phyloP scores from a whole-genome alignment of 176 grass and related monocot genomes.

The Echinochloa phyllopogon region DNA sequence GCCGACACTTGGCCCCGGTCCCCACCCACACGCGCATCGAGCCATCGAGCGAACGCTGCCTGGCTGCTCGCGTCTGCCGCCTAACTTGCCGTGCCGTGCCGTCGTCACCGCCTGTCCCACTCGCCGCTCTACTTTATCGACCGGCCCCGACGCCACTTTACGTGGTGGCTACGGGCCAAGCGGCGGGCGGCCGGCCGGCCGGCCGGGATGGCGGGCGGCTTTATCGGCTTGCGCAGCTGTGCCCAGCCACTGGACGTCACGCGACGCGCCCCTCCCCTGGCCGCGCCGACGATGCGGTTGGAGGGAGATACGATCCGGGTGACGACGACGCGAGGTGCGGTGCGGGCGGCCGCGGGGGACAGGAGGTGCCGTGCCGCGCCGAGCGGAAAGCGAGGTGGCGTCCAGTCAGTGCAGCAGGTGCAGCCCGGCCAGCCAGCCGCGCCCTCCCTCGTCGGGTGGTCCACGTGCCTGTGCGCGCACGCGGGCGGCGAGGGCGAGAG shows the following conservation, averaged over 20 bases:
- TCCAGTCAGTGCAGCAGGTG: slow-evolving; percentile 13
- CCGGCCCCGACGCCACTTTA: slow-evolving; percentile 39
- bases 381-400: slow-evolving; percentile 5
- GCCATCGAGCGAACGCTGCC: no score
- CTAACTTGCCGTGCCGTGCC: slow-evolving; percentile 29
- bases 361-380: slow-evolving; percentile 21
- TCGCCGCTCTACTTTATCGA: neutral
- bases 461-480: slow-evolving; percentile 50
- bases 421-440: neutral
- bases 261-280: neutral
- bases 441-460: neutral
- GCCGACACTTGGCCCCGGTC: slow-evolving; percentile 42
- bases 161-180: slow-evolving; percentile 52
- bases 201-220: neutral
- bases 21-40: neutral
- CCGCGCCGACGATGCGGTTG: slow-evolving; percentile 53
- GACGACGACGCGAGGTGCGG: slow-evolving; percentile 14
- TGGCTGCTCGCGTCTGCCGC: slow-evolving; percentile 5
- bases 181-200: neutral
- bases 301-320: slow-evolving; percentile 17
- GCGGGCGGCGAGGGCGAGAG: slow-evolving; percentile 32
- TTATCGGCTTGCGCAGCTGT: slow-evolving; percentile 29
- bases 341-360: neutral
- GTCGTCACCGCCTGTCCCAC: slow-evolving; percentile 40
- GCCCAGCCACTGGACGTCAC: slow-evolving; percentile 21